Evolutionary conservation across 2,329 filamentous ascomycete genomes (phyloP).

Genomic region (Monilinia fructigena): DNA sequence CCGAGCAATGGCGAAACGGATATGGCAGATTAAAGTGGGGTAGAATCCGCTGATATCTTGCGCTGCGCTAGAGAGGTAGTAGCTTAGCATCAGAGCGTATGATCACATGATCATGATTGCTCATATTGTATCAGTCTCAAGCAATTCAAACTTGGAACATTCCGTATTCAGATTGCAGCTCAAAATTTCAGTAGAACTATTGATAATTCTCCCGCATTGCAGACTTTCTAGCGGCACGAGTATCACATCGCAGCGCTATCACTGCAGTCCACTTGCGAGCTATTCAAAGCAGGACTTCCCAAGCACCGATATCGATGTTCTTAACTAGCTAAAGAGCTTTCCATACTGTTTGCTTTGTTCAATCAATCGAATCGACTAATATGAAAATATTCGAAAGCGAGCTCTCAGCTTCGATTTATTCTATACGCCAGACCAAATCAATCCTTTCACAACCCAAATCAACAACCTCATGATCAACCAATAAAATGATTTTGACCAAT

Average conservation of each 20-base stretch:
- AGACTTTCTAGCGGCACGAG: background rate
- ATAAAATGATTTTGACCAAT: background rate
- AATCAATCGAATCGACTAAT: background rate
- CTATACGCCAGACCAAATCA: background rate
- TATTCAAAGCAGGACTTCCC: background rate
- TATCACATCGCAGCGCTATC: background rate
- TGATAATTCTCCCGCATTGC: too few species aligned
- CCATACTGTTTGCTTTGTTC: background rate
- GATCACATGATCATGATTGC: too few species aligned
- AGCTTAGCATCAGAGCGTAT: too few species aligned
- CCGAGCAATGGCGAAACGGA: background rate
- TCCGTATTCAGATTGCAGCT: background rate
- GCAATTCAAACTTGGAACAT: too few species aligned
- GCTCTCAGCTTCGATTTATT: background rate
- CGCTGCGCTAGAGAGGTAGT: too few species aligned
- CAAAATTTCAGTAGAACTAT: background rate
- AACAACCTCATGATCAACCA: background rate
- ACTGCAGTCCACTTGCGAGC: background rate
- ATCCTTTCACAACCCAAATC: background rate
- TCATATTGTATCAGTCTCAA: too few species aligned
- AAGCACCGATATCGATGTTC: background rate
- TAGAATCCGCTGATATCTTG: too few species aligned
- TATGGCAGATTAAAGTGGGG: background rate
- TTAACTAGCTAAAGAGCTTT: background rate
- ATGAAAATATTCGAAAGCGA: background rate